Conservation (phyloP, 148 eudicot species). For the Amaranthus palmeri region DNA sequence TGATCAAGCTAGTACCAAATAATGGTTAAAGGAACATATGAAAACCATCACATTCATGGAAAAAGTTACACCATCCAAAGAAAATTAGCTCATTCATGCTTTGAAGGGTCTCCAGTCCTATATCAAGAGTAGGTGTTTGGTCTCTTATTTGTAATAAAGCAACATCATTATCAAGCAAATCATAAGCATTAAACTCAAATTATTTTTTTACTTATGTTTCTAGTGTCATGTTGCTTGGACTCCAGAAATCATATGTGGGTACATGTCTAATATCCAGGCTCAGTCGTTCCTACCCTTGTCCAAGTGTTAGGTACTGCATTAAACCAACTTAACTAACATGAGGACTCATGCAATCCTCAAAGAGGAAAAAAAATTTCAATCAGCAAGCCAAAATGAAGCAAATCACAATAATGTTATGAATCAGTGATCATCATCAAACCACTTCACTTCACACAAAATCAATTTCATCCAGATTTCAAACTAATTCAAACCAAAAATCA, state of each 20-base stretch:
- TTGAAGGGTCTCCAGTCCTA: not conserved
- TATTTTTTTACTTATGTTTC: too few relatives aligned
- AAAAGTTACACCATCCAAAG: not conserved
- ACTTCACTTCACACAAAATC: not conserved
- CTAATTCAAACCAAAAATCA: slow-evolving; percentile 2
- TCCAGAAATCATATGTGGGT: too few relatives aligned
- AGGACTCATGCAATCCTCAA: not conserved
- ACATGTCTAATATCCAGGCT: too few relatives aligned
- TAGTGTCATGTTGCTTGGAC: too few relatives aligned
- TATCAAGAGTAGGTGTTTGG: not conserved
- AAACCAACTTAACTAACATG: not conserved
- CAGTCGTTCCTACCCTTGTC: too few relatives aligned
- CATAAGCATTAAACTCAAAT: not conserved
- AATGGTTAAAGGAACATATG: not conserved
- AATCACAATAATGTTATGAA: slow-evolving; percentile 2
- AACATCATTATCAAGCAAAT: not conserved
- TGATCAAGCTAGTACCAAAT: not conserved
- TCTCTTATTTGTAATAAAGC: not conserved
- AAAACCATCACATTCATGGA: not conserved
- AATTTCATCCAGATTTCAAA: not conserved
- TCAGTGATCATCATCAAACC: not conserved
- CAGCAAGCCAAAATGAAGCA: slow-evolving; percentile 6
- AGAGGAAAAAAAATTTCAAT: not conserved
- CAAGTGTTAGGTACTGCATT: too few relatives aligned
- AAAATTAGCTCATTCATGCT: not conserved